Base-by-base conservation (phyloP, 2,329 filamentous ascomycete species). In the Aspergillus ustus region DNA sequence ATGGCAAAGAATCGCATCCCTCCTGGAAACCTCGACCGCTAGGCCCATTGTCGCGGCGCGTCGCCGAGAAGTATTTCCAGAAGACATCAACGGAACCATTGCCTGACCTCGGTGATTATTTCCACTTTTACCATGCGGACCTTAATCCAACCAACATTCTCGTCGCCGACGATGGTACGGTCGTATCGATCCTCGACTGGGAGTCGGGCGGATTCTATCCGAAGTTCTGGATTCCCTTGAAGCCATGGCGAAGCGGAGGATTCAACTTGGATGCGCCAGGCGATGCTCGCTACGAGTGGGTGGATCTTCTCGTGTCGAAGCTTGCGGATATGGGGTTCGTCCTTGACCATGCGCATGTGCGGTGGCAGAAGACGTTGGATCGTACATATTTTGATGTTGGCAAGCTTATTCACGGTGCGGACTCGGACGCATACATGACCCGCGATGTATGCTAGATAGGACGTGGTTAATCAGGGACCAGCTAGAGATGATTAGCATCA, bases 161-260 rank as follows among this genome's bases (percentile, higher is more conserved):
- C 1, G 37, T 65, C n/a, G 46, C 57, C n/a, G 43, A 58, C 9
- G 28, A 58, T 44, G 49, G 53, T 44, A 40, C 19, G 19, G 29
- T 65, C 8, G 17, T 19, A 19, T 49, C 52, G 25, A 63, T 63
- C 11, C 13, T 65, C 20, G 60, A 65, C 29, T 65, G 60, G 63
- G 52, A 60, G 44, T 62, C 60, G 37, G 60, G 60, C 48, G 57
- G 43, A 1, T 64, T 45, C 25, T 62, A 60, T 20, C 60, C 49
- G 7, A 58, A 53, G 17, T 64, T 57, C 19, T 62, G 53, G 57
- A 58, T 64, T 25, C 17, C 60, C 22, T 48, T 64, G 4, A 62
- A 60, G 20, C 60, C 60, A 43, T 49, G 29, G 19, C 9, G 17
- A 8, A 58, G 59, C 34, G 9, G 13, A 20, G 59, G 59, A 9